Evolutionary conservation across 352 stramenopile species (phyloP).

Genomic region (Pythium coloratum): DNA sequence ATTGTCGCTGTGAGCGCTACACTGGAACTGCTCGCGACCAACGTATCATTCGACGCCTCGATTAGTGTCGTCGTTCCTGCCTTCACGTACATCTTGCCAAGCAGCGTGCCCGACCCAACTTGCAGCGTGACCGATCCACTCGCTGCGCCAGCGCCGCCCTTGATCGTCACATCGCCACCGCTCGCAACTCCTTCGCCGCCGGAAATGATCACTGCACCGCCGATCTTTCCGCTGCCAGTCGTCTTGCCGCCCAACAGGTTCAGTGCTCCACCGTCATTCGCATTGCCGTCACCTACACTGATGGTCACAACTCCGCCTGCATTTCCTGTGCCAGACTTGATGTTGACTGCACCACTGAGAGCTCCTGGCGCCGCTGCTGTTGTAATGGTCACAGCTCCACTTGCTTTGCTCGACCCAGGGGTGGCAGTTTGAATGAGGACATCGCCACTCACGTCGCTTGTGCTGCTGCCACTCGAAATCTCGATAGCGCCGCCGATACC

Average conservation of each 20-base stretch:
- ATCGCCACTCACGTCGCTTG: conserved; percentile 32
- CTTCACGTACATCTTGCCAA: conserved; percentile 39
- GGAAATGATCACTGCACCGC: conserved; percentile 42
- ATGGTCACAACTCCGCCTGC: conserved; percentile 39
- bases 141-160: conserved; percentile 34
- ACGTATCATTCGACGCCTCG: conserved; percentile 32
- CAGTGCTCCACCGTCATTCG: conserved; percentile 30
- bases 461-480: conserved; percentile 42
- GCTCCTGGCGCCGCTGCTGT: conserved; percentile 35
- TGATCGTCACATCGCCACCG: conserved; percentile 37
- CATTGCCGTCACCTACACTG: conserved; percentile 16
- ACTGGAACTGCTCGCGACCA: conserved; percentile 42
- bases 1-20: conserved; percentile 29
- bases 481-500: conserved; percentile 34
- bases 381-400: conserved; percentile 35
- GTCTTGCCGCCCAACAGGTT: conserved; percentile 47
- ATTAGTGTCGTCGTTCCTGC: conserved; percentile 34
- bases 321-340: conserved; percentile 7
- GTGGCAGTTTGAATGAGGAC: conserved; percentile 39
- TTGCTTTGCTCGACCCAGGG: conserved; percentile 31
- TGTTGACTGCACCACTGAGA: conserved; percentile 27
- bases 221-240: conserved; percentile 28
- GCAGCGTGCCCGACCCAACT: conserved; percentile 19
- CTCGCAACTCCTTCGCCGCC: conserved; percentile 37
- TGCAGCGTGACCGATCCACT: conserved; percentile 45